Base-by-base conservation (phyloP, 108 stramenopile genomes). In the Hondaea fermentalgiana region DNA sequence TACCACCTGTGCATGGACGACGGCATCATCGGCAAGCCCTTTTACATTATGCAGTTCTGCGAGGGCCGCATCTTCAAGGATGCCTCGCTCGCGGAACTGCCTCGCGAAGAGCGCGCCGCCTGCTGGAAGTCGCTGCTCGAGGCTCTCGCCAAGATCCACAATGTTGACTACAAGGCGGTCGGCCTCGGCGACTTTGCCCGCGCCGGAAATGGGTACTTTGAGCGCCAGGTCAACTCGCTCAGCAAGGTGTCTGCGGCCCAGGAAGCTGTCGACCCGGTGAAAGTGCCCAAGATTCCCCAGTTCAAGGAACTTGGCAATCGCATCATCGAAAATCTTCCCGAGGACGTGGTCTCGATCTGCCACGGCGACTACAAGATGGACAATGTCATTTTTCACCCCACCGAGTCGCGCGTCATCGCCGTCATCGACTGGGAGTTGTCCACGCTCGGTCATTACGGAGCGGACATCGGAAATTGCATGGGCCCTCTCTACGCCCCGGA, bases 291-390 rank as follows among this genome's bases (percentile, higher is more conserved):
- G 58, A 55, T 87, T 3, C 72, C 89, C 17, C 44, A 43, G 17
- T 58, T 59, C 45, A 14, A n/a, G 10, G 35, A 21, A 5, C 72
- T 59, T 6, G 43, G 72, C 5, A 5, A 72, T 10, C 51, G 72
- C 28, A 12, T 59, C 43, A 64, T 4, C 42, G 87, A 14, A 88
- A 88, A 60, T 94, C 95, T 5, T 69, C 57, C 12, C 57, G 89
- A 35, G 93, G 95, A 91, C 94, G 95, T 10, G 89, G 90, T 91
- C 21, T 91, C 94, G 12, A 90, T 99, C 51, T 87, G 98, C 29
- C 98, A 99, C 90, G 98, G 98, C 5, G 98, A 99, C 87, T 99
- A 95, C 94, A 97, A 97, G 76, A 93, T 99, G 58, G 98, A 99
- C 92, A 99, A 99, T 93, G 89, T 98, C 4, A 91, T 98, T 35